Percentiles rank a stretch among this genome's conserved stretches.
phyloP scores from a whole-genome alignment of 179 eudicot species.

The Corrigiola litoralis region DNA sequence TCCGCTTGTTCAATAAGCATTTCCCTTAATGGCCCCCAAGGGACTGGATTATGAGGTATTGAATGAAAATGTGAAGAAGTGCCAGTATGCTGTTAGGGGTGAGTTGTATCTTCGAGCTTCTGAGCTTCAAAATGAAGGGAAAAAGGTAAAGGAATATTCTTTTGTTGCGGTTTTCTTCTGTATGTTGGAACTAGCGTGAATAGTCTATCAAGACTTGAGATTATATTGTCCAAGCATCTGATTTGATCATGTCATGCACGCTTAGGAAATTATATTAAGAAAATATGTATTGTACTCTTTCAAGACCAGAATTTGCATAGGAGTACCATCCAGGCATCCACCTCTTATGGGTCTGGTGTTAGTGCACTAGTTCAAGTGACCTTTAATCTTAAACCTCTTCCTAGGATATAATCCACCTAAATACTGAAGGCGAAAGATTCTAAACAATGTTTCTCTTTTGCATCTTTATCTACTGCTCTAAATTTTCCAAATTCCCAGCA shows the following conservation, averaged over 20 bases:
- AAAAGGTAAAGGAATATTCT: constrained; percentile 49
- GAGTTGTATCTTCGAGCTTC: constrained; percentile 98
- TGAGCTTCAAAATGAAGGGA: constrained; percentile 98
- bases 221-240: background rate
- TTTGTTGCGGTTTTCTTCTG: background rate
- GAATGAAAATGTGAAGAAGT: constrained; percentile 95
- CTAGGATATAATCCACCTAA: background rate
- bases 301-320: background rate
- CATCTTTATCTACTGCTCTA: too few relatives aligned
- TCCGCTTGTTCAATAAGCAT: background rate
- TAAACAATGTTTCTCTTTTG: too few relatives aligned
- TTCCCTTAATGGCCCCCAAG: constrained; percentile 51
- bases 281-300: background rate
- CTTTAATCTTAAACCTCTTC: background rate
- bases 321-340: background rate
- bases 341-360: background rate
- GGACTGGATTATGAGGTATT: constrained; percentile 74
- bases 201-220: background rate
- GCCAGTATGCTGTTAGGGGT: constrained; percentile 95
- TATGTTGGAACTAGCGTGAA: background rate
- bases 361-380: background rate
- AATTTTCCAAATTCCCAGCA: too few relatives aligned
- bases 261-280: background rate
- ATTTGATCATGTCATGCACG: background rate
- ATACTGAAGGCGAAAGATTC: too few relatives aligned